phyloP scores from a whole-genome alignment of 371 early-diverging fungal genomes.

The Cokeromyces recurvatus region DNA sequence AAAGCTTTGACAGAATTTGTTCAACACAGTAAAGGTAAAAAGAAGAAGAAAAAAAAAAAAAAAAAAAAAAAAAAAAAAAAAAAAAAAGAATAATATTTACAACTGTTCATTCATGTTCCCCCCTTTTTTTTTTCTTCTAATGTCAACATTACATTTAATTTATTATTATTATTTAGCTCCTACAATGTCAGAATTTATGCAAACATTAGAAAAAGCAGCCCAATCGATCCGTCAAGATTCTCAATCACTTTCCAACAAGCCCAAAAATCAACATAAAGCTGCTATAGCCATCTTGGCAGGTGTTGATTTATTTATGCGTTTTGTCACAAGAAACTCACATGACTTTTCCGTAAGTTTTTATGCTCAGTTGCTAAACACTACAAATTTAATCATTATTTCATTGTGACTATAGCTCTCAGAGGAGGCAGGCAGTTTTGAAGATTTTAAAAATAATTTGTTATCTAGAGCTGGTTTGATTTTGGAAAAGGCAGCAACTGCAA shows the following conservation, averaged over 20 bases:
- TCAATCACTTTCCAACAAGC: constrained; percentile 11
- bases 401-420: constrained; percentile 24
- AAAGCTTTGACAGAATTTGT: constrained; percentile 76
- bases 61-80: neutral
- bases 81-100: no score
- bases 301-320: constrained; percentile 83
- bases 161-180: constrained; percentile 42
- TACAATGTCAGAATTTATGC: constrained; percentile 87
- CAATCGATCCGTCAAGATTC: constrained; percentile 52
- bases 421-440: constrained; percentile 55
- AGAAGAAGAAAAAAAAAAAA: no score
- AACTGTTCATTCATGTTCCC: neutral
- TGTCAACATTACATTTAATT: no score
- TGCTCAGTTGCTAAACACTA: no score
- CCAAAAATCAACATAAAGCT: constrained; percentile 43
- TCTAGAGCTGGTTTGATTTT: constrained; percentile 70
- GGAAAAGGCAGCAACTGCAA: constrained; percentile 63
- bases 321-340: constrained; percentile 67
- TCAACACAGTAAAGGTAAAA: constrained; percentile 59
- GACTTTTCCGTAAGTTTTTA: constrained; percentile 52
- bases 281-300: constrained; percentile 68
- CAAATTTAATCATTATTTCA: no score
- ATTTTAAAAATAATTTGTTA: constrained; percentile 74
- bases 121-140: no score
- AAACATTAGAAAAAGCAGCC: constrained; percentile 67